Conservation (phyloP, 371 early-diverging fungal species). For the Blakeslea trispora region DNA sequence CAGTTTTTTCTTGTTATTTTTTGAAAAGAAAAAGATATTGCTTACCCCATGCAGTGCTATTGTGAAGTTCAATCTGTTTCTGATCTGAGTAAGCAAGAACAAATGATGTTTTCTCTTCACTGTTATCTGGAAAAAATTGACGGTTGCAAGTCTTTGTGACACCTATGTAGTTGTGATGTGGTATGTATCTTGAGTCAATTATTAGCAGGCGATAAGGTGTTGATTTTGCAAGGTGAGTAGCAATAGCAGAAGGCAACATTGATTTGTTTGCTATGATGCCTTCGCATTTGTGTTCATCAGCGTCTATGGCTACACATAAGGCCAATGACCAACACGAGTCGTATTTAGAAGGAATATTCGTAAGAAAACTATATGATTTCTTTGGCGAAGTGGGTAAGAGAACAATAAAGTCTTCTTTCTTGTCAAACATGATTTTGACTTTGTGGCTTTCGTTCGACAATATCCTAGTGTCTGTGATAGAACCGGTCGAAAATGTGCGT, state of each 20-base stretch:
- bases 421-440: background rate
- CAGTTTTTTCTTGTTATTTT: background rate
- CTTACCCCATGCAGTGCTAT: slow-evolving; percentile 10
- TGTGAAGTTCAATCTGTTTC: background rate
- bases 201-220: slow-evolving; percentile 9
- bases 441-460: background rate
- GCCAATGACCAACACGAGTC: slow-evolving; percentile 13
- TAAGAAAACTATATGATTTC: slow-evolving; percentile 2
- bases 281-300: background rate
- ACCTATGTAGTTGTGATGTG: slow-evolving; percentile 48
- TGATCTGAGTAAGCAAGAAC: slow-evolving; percentile 31
- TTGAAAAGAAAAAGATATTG: background rate
- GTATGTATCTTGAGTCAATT: background rate
- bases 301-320: background rate
- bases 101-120: background rate
- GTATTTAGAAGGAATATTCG: slow-evolving; percentile 8
- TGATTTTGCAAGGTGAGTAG: slow-evolving; percentile 1
- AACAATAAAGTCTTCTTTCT: background rate
- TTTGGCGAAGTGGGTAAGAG: background rate
- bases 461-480: no score
- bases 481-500: no score
- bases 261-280: background rate
- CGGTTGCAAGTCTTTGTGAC: slow-evolving; percentile 44
- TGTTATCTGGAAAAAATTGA: background rate
- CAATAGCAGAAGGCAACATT: slow-evolving; percentile 13